phyloP scores from a whole-genome alignment of 306 rosid species.

The Mucuna pruriens region DNA sequence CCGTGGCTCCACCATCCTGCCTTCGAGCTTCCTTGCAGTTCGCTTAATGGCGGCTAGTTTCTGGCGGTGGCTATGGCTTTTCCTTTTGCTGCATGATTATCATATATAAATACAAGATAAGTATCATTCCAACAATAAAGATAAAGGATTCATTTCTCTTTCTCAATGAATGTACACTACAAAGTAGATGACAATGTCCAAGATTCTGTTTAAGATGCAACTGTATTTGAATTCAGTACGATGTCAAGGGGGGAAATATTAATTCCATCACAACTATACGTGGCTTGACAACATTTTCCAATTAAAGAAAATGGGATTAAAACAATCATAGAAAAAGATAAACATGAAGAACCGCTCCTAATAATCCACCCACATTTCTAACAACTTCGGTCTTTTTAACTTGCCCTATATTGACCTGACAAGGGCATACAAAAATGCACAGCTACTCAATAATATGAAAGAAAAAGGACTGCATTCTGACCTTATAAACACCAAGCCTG shows the following conservation, averaged over 20 bases:
- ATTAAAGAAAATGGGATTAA: slow-evolving; percentile 3
- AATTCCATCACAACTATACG: neutral
- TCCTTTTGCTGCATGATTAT: slow-evolving; percentile 45
- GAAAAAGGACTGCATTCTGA: slow-evolving; percentile 38
- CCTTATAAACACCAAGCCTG: slow-evolving; percentile 83
- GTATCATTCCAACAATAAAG: neutral
- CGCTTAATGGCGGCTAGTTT: slow-evolving; percentile 75
- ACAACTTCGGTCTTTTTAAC: neutral
- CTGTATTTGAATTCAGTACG: neutral
- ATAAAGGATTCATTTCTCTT: slow-evolving; percentile 2
- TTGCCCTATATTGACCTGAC: neutral
- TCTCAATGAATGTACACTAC: slow-evolving; percentile 9
- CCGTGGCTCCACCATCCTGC: slow-evolving; percentile 49
- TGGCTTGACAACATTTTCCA: neutral
- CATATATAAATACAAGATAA: slow-evolving; percentile 4
- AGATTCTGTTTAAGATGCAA: neutral
- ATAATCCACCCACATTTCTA: neutral
- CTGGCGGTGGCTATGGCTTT: slow-evolving; percentile 55
- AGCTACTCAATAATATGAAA: slow-evolving; percentile 24
- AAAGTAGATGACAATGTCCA: neutral
- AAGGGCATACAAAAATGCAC: neutral
- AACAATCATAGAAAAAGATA: neutral
- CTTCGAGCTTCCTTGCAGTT: slow-evolving; percentile 71
- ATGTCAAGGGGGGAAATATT: neutral
- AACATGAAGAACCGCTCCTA: neutral